A percentile compares a stretch with the other conserved stretches of the same genome.
These are phyloP conservation scores for Curvularia verruculosa DNA, from an alignment of 2,329 filamentous ascomycete genomes.

Conservation along the genomic window DNA sequence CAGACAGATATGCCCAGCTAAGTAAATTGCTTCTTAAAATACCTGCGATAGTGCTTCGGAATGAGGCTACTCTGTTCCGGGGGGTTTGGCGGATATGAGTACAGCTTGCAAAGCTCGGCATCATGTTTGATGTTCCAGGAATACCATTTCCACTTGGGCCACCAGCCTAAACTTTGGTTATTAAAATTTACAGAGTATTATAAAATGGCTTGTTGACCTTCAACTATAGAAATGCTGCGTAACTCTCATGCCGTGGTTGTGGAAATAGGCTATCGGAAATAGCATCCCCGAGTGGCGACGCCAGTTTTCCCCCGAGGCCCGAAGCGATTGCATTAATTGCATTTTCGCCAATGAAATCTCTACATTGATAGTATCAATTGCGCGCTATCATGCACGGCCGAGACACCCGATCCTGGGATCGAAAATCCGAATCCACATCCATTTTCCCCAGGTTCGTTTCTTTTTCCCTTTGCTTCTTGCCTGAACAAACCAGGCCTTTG, in stretches of 20 bases:
- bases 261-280: not conserved
- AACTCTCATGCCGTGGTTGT: not conserved
- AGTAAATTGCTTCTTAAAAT: no score
- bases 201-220: not conserved
- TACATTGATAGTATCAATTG: not conserved
- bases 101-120: not conserved
- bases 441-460: not conserved
- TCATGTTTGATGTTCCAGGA: not conserved
- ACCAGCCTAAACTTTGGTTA: not conserved
- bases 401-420: not conserved
- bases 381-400: not conserved
- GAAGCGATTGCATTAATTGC: slow-evolving; percentile 5
- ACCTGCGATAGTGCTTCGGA: no score
- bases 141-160: not conserved
- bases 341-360: slow-evolving; percentile 7
- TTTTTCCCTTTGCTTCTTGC: not conserved
- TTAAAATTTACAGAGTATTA: not conserved
- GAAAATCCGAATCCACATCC: not conserved
- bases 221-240: not conserved
- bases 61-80: not conserved
- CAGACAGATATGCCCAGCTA: not conserved
- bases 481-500: not conserved
- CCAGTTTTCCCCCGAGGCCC: slow-evolving; percentile 5
- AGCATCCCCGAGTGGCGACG: slow-evolving; percentile 10
- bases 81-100: not conserved